Evolutionary conservation across 257 asterid genomes (phyloP), one percentile per base, ranked within the genome.

Genomic region (Cinchona pubescens): DNA sequence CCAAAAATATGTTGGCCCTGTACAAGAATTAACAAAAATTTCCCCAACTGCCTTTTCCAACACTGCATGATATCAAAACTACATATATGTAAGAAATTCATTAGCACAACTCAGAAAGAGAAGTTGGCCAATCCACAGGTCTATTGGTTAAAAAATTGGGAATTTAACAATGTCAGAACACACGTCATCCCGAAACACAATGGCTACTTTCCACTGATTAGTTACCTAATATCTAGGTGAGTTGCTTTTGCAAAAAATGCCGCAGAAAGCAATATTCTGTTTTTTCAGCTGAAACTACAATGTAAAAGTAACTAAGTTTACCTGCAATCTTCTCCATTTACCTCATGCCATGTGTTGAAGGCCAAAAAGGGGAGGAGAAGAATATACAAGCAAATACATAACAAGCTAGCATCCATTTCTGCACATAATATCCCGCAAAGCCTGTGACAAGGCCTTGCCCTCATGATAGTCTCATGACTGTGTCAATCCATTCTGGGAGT

Each of bases 401-500:
- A 71, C 69, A 80, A 80, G 84, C 91, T 92, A 92, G 86, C 72
- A 96, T 69, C 91, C 82, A 9, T 89, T 91, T 86, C 96, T 87
- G 73, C 88, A 85, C 85, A 85, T 82, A 63, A 86, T 78, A 78
- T 89, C 88, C 9, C 93, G 88, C 77, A 90, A 89, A 79, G 99
- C 87, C 42, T 85, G 99, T n/a, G 86, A 82, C 96, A 97, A 80
- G 94, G 98, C 84, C 79, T 86, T 49, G 91, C 21, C 82, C 94
- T 88, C 94, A 91, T 88, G 79, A 95, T 88, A 13, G 99, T 92
- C 83, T 95, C 99, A 55, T 95, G 98, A 48, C 96, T 95, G 86
- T 91, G 99, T 83, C 93, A 75, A 95, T 95, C 89, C 80, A 80
- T 84, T 95, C 99, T 0, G 99, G 92, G 67, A 95, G 99, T 80